Base-by-base conservation (phyloP, 305 asterid species). In the Salvia sclarea region DNA sequence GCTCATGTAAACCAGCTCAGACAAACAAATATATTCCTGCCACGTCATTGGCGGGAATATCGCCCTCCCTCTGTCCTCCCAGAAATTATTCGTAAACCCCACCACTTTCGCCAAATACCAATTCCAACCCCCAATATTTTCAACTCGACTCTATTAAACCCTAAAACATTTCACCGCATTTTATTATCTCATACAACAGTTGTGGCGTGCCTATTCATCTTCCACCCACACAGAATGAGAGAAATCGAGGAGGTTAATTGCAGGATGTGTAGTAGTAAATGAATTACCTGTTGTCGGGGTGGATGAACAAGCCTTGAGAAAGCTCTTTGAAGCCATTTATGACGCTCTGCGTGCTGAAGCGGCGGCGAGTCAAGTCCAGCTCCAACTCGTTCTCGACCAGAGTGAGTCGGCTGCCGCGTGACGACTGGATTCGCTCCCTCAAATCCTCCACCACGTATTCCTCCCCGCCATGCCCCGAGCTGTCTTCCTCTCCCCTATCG, bases 231-330 rank as follows among this genome's bases (percentile, higher is more conserved):
- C 17, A 9, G 13, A 8, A 9, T 37, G 2, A 37, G 41, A 37
- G 41, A 12, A 37, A 2, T 37, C 9, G 38, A 33, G 9, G 38
- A 33, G 38, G 38, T 33, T 5, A 33, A 33, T 33, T 0, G 38
- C 9, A 33, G 38, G 38, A 6, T 7, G 43, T 10, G 43, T 38
- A 37, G 11, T 4, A 37, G 0, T 10, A 37, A n/a, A 2, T 10
- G 6, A 4, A 38, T 14, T 66, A 88, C 98, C 91, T 77, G 87
- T 84, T 87, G 10, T 88, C 90, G 0, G 97, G 96, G 63, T 87
- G 80, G 68, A 91, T 85, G 71, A 68, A 81, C 28, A 71, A 75
- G 30, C 83, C 85, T 21, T 69, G 84, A 1, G 91, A 86, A 8
- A 91, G 74, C 70, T 75, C 88, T 61, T 61, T 83, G 16, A 90